Evolutionary conservation across 23 red algal species (phyloP), one percentile per base, ranked within the genome.

Genomic region (Chondrus crispus): DNA sequence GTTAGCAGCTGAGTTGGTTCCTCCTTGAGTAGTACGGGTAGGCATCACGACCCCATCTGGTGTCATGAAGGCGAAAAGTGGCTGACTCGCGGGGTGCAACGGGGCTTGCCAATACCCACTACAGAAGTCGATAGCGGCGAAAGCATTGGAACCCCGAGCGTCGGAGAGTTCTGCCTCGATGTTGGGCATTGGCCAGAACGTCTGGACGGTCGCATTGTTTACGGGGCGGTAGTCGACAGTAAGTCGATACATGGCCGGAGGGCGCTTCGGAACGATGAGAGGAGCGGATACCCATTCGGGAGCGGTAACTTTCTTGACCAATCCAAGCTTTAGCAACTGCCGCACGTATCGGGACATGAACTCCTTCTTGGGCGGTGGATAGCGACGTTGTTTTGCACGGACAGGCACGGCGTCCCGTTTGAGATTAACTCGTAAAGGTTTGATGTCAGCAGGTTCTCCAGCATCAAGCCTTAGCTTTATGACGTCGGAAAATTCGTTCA

Each of bases 181-280:
- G 45, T 60, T 51, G 52, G 78, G 78, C 45, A 82, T 82, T 4
- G 51, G 47, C 78, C 78, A 82, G 45, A 82, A 82, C 78, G 84
- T 88, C 57, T 68, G 82, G 4, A 86, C 10, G 4, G 35, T 86
- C 7, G 82, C 82, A 44, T 42, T 86, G 57, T 45, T 86, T n/a
- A 82, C 78, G 24, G 44, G 51, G 6, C 78, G 45, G 24, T 82
- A 82, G 51, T 82, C 45, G 41, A 82, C 45, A 8, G 47, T 82
- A 24, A 82, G 78, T 8, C 78, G 45, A 30, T 82, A 82, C 33
- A 60, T 53, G 4, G 78, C 78, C 3, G 78, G 78, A 6, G 78
- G 7, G 6, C 78, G 52, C 46, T 62, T 82, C 28, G 78, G 78
- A 9, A 82, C 78, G 52, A 82, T 82, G 8, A 82, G 78, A 4